Conservation (phyloP, 495 filamentous ascomycete species). For the Cudoniella acicularis region DNA sequence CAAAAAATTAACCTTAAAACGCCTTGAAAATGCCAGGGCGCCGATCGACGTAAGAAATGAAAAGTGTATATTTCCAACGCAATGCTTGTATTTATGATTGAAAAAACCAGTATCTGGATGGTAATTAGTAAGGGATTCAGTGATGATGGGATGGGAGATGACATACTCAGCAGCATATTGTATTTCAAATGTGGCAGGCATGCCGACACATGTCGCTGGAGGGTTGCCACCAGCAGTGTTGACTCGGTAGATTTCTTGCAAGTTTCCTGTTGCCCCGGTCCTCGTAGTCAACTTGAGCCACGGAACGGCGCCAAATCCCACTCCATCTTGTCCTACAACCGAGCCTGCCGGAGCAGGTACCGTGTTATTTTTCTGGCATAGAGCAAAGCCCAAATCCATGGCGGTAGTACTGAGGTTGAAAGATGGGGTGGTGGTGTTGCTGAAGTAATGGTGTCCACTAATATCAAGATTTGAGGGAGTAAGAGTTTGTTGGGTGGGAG, state of each 20-base stretch:
- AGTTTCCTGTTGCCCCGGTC: conserved; percentile 51
- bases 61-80: neutral
- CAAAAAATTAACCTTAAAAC: neutral
- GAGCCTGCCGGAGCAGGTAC: conserved; percentile 56
- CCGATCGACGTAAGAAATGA: neutral
- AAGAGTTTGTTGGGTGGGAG: conserved; percentile 27
- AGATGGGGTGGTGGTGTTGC: conserved; percentile 62
- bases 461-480: conserved; percentile 54
- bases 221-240: conserved; percentile 80
- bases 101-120: neutral
- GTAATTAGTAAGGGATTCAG: neutral
- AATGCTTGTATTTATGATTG: neutral
- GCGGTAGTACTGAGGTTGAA: conserved; percentile 65
- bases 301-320: conserved; percentile 60
- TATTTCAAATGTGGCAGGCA: conserved; percentile 59
- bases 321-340: conserved; percentile 42
- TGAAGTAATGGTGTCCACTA: conserved; percentile 77
- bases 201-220: conserved; percentile 69
- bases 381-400: conserved; percentile 56
- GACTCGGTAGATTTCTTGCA: conserved; percentile 79
- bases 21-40: neutral
- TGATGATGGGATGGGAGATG: neutral
- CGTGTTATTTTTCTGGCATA: conserved; percentile 53
- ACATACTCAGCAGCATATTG: conserved; percentile 82
- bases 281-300: conserved; percentile 63